phyloP scores from a whole-genome alignment of 352 stramenopile species.

The Globisporangium yorkense region DNA sequence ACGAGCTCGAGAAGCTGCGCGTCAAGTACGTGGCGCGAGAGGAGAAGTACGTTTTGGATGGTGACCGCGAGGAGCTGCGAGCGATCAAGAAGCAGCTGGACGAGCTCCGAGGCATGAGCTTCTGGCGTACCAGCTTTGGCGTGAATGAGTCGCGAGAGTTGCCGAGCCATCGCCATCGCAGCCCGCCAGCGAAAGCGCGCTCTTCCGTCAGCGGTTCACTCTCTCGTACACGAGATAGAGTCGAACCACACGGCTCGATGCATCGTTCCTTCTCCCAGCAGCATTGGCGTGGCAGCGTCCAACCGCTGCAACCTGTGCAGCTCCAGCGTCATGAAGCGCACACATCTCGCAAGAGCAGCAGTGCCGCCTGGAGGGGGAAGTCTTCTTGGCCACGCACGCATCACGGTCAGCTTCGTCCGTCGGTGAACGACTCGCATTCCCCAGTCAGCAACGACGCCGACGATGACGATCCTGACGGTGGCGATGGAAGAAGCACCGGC shows the following conservation, averaged over 20 bases:
- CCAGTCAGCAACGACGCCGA: background rate
- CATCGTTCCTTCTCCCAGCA: background rate
- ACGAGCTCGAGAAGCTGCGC: slow-evolving; percentile 76
- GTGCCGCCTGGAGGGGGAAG: background rate
- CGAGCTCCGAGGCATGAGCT: slow-evolving; percentile 48
- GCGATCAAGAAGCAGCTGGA: slow-evolving; percentile 83
- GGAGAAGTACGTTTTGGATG: slow-evolving; percentile 73
- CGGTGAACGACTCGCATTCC: background rate
- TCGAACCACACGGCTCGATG: background rate
- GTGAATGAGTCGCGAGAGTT: background rate
- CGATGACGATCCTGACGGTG: background rate
- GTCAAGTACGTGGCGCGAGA: slow-evolving; percentile 78
- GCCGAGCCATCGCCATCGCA: background rate
- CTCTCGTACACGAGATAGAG: background rate
- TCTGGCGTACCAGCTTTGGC: slow-evolving; percentile 2
- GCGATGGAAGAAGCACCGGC: background rate
- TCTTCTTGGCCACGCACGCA: background rate
- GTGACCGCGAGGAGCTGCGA: slow-evolving; percentile 70
- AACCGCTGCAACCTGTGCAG: background rate
- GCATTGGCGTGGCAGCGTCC: background rate
- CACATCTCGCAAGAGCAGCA: background rate
- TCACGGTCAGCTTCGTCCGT: background rate
- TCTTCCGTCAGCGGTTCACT: background rate
- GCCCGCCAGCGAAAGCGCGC: background rate
- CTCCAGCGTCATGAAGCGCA: background rate